phyloP scores from a whole-genome alignment of 2,329 filamentous ascomycete genomes.

The Gaeumannomyces tritici region DNA sequence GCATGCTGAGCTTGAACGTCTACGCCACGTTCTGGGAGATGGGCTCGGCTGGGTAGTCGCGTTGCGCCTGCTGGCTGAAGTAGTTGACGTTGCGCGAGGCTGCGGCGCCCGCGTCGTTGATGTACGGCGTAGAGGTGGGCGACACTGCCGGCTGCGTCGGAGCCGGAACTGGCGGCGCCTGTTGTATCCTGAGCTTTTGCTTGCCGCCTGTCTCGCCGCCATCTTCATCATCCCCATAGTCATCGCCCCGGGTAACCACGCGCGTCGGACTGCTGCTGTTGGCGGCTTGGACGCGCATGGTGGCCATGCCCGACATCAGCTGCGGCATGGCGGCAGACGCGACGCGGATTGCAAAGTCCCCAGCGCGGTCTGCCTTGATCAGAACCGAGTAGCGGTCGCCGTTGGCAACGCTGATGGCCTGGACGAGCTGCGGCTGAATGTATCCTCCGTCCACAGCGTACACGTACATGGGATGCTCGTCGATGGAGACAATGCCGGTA shows the following conservation, averaged over 20 bases:
- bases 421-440: slow-evolving; percentile 39
- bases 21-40: slow-evolving; percentile 31
- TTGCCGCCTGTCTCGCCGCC: neutral
- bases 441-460: slow-evolving; percentile 46
- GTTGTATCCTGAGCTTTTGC: neutral
- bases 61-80: slow-evolving; percentile 30
- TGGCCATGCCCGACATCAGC: slow-evolving; percentile 42
- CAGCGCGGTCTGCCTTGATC: slow-evolving; percentile 32
- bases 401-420: slow-evolving; percentile 36
- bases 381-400: slow-evolving; percentile 45
- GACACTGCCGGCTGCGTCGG: no score
- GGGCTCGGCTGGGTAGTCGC: slow-evolving; percentile 36
- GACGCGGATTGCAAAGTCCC: slow-evolving; percentile 45
- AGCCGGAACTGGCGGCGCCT: neutral
- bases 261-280: neutral
- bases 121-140: slow-evolving; percentile 27
- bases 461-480: slow-evolving; percentile 42
- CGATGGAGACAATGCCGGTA: slow-evolving; percentile 35
- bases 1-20: slow-evolving; percentile 33
- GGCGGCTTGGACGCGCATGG: slow-evolving; percentile 27
- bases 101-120: slow-evolving; percentile 37
- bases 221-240: no score
- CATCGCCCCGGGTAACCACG: no score
- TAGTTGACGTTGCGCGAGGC: slow-evolving; percentile 28
- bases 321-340: slow-evolving; percentile 39